These are phyloP conservation scores for Paramecium octaurelia DNA, from an alignment of 73 alveolate species.

Conservation along the genomic window DNA sequence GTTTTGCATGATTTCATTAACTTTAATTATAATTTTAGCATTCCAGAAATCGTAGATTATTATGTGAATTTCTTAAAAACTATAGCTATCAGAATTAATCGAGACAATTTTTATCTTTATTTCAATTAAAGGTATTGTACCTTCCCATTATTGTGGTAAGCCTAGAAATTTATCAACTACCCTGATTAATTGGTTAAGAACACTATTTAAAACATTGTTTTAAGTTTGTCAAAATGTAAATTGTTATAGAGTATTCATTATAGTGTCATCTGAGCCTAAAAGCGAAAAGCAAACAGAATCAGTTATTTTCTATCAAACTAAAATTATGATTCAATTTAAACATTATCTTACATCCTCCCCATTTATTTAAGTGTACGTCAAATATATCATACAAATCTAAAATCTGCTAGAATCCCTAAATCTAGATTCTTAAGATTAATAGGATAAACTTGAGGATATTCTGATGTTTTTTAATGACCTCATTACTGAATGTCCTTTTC, in stretches of 20 bases:
- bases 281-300: not conserved
- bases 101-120: not conserved
- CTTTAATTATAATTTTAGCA: not conserved
- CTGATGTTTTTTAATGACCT: not conserved
- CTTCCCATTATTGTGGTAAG: not conserved
- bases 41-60: not conserved
- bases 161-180: not conserved
- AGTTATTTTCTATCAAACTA: not conserved
- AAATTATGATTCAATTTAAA: not conserved
- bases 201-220: not conserved
- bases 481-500: not conserved
- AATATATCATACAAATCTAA: not conserved
- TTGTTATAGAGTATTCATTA: not conserved
- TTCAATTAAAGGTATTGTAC: not conserved
- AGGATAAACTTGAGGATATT: not conserved
- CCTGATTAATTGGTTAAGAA: not conserved
- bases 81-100: not conserved
- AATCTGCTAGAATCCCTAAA: not conserved
- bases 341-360: not conserved
- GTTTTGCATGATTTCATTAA: not conserved
- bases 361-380: not conserved
- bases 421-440: not conserved
- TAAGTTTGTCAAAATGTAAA: not conserved
- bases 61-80: conserved; percentile 1
- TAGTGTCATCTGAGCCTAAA: not conserved